Conservation (phyloP, 352 stramenopile genomes). For the Pythium sukuiense region DNA sequence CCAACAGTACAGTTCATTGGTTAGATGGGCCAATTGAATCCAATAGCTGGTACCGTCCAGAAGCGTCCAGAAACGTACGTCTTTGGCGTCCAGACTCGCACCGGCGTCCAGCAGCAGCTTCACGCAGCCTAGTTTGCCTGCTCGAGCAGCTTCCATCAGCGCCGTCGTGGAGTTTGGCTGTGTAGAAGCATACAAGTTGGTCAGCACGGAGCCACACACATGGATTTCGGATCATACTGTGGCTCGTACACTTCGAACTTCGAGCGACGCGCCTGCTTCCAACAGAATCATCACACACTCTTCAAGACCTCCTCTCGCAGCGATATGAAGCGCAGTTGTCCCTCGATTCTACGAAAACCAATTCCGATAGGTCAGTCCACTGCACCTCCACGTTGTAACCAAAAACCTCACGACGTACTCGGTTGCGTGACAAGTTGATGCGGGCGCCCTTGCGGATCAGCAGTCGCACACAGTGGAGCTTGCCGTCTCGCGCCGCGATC, state of each 20-base stretch:
- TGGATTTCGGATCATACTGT: neutral
- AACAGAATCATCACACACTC: slow-evolving; percentile 76
- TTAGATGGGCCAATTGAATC: neutral
- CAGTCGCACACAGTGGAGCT: slow-evolving; percentile 61
- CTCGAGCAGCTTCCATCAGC: slow-evolving; percentile 84
- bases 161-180: slow-evolving; percentile 87
- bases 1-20: neutral
- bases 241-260: slow-evolving; percentile 74
- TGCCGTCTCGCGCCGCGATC: slow-evolving; percentile 72
- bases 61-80: slow-evolving; percentile 43
- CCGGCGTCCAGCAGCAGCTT: slow-evolving; percentile 67
- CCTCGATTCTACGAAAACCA: slow-evolving; percentile 55
- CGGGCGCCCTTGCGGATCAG: slow-evolving; percentile 78
- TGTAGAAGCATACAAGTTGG: no score
- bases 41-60: neutral
- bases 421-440: slow-evolving; percentile 82
- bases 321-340: slow-evolving; percentile 82
- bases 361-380: slow-evolving; percentile 10
- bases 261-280: slow-evolving; percentile 61
- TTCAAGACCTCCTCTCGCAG: slow-evolving; percentile 67
- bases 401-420: slow-evolving; percentile 38
- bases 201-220: no score
- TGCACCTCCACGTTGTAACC: neutral
- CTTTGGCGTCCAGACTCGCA: slow-evolving; percentile 66
- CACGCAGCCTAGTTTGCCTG: slow-evolving; percentile 75